Evolutionary conservation across 2,329 filamentous ascomycete genomes (phyloP).

Genomic region (Leptographium lundbergii): DNA sequence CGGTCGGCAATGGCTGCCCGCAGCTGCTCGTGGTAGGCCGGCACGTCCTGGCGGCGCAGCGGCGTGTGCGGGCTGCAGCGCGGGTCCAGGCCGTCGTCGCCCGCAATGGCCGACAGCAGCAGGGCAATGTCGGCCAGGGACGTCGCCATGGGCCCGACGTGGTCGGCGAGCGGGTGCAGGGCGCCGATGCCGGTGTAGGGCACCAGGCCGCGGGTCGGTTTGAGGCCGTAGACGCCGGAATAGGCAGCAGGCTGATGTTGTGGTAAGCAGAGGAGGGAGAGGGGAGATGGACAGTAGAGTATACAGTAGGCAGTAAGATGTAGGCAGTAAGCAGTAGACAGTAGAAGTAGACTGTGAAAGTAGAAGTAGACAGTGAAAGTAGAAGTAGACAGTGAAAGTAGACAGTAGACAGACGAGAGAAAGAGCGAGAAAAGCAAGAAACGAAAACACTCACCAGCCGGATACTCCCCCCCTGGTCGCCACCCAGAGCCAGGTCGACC

Average conservation of each 20-base stretch:
- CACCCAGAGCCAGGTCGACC: conserved; percentile 28
- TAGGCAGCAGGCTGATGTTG: conserved; percentile 21
- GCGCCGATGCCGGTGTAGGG: conserved; percentile 35
- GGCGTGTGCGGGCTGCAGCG: conserved; percentile 26
- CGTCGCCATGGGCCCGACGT: conserved; percentile 31
- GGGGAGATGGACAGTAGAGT: neutral
- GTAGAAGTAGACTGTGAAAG: no score
- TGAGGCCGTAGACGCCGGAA: conserved; percentile 29
- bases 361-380: no score
- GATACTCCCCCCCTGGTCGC: conserved; percentile 63
- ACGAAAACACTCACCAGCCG: conserved; percentile 31
- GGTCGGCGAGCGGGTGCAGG: conserved; percentile 28
- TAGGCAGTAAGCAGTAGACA: no score
- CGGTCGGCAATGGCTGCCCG: conserved; percentile 12
- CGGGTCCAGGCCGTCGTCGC: conserved; percentile 35
- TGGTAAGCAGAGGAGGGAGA: neutral
- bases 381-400: no score
- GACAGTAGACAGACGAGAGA: neutral
- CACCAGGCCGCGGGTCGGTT: conserved; percentile 34
- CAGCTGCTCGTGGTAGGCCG: conserved; percentile 20
- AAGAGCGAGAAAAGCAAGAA: no score
- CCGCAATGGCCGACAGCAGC: conserved; percentile 28
- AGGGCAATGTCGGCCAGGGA: conserved; percentile 28
- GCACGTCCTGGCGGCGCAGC: conserved; percentile 18
- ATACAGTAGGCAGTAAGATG: neutral